Evolutionary conservation across 345 rosid genomes (phyloP).

Genomic region (Eutrema yunnanense): DNA sequence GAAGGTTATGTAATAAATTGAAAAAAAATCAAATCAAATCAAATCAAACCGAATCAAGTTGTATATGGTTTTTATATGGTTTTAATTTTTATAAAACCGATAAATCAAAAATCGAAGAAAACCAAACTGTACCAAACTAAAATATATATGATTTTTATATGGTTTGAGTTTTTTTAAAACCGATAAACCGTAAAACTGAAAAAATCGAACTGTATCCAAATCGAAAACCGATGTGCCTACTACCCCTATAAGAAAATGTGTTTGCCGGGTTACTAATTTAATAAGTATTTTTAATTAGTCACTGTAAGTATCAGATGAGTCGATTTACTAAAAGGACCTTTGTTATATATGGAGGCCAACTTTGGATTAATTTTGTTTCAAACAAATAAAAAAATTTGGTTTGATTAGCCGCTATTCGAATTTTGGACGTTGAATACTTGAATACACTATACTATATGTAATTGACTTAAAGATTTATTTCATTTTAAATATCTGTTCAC

Average conservation of each 20-base stretch:
- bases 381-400: not conserved
- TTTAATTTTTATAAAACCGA: no score
- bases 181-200: no score
- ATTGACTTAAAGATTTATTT: not conserved
- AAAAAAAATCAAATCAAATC: no score
- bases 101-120: no score
- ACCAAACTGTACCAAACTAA: no score
- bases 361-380: not conserved
- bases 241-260: not conserved
- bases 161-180: no score
- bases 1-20: no score
- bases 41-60: no score
- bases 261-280: not conserved
- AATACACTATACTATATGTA: not conserved
- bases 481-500: not conserved
- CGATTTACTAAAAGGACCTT: not conserved
- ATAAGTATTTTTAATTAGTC: not conserved
- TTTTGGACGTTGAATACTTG: not conserved
- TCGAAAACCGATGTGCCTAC: no score
- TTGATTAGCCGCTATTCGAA: not conserved
- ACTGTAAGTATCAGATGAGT: not conserved
- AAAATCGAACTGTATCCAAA: no score
- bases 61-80: no score
- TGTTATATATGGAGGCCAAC: not conserved
- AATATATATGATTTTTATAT: no score